phyloP scores from a whole-genome alignment of 257 asterid species.

The Agastache rugosa region DNA sequence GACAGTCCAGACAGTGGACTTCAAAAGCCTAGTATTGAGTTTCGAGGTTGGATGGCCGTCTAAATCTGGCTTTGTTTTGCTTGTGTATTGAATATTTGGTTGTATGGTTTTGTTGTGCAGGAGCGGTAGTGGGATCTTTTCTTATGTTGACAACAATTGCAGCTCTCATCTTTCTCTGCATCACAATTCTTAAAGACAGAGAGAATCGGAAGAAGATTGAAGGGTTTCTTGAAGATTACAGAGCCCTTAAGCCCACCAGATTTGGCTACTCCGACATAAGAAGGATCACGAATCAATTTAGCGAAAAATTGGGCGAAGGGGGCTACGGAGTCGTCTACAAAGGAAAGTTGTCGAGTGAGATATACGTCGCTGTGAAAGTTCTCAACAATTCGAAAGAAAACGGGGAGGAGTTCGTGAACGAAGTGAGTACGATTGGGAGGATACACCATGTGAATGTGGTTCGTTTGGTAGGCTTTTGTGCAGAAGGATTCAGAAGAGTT shows the following conservation, averaged over 20 bases:
- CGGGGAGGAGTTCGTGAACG: conserved; percentile 56
- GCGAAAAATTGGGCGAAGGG: conserved; percentile 53
- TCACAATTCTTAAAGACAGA: conserved; percentile 16
- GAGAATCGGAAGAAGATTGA: conserved; percentile 46
- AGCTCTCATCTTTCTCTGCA: conserved; percentile 18
- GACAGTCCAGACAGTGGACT: too few species aligned
- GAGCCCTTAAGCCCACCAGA: conserved; percentile 47
- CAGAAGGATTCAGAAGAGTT: conserved; percentile 47
- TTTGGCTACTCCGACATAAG: conserved; percentile 50
- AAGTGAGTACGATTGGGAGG: conserved; percentile 49
- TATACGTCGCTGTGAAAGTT: conserved; percentile 48
- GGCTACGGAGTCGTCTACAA: conserved; percentile 51
- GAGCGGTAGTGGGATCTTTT: conserved; percentile 27
- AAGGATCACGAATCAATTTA: conserved; percentile 45
- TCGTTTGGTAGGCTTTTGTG: conserved; percentile 50
- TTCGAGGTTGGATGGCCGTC: too few species aligned
- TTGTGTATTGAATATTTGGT: background rate
- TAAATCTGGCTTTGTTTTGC: too few species aligned
- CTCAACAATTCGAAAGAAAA: conserved; percentile 43
- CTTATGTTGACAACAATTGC: conserved; percentile 15
- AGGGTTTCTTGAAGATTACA: conserved; percentile 44
- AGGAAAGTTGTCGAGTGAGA: conserved; percentile 46
- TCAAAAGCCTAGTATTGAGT: too few species aligned
- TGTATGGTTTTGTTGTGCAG: conserved; percentile 4
- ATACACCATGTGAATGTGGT: conserved; percentile 53